These are phyloP conservation scores for Tricholoma sp. DNA, from an alignment of 768 basidiomycete species.

Conservation along the genomic window DNA sequence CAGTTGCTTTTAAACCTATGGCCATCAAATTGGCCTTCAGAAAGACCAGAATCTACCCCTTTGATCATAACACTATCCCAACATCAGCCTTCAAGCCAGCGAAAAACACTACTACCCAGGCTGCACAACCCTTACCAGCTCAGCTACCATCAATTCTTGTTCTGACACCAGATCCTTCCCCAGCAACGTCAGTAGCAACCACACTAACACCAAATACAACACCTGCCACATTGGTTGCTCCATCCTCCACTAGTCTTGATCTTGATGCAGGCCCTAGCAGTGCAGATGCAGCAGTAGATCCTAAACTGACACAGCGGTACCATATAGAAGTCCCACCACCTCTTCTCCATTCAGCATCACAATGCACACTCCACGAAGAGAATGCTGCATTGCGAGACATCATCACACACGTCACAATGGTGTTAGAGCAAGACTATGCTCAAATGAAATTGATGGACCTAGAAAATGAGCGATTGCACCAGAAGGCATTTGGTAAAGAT, in stretches of 20 bases:
- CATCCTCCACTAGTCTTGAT: not conserved
- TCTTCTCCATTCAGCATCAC: not conserved
- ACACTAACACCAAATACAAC: not conserved
- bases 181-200: not conserved
- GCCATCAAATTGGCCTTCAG: conserved; percentile 17
- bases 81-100: conserved; percentile 1
- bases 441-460: not conserved
- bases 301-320: not conserved
- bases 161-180: not conserved
- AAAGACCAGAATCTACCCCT: conserved; percentile 19
- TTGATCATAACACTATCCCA: conserved; percentile 13
- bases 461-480: not conserved
- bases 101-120: conserved; percentile 4
- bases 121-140: conserved; percentile 19
- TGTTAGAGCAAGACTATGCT: not conserved
- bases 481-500: not conserved
- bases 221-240: not conserved
- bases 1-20: conserved; percentile 8
- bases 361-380: not conserved
- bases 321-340: not conserved
- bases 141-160: conserved; percentile 3
- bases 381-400: not conserved
- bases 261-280: not conserved
- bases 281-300: not conserved
- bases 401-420: not conserved